Base-by-base conservation (phyloP, 768 basidiomycete species). In the Termitomyces sp. region DNA sequence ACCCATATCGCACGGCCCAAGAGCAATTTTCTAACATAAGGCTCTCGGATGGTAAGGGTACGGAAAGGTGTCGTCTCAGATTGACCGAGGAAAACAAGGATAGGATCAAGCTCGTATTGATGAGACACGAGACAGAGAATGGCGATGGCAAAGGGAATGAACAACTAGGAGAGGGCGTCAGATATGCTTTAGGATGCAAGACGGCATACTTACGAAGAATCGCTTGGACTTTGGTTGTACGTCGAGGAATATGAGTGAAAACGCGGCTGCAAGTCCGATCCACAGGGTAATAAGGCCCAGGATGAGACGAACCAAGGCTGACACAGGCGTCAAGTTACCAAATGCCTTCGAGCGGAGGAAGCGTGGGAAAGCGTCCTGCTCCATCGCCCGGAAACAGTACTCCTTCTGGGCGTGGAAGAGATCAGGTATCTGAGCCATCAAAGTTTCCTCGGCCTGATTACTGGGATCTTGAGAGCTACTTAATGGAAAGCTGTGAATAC, bases 291-390 rank as follows among this genome's bases (percentile, higher is more conserved):
- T 76, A 40, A 99, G 76, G 0, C 97, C 97, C 3, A 84, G 74
- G 57, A 95, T 83, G 58, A 99, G 85, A 58, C 96, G 81, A 18
- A 95, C 87, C 55, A 97, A 82, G 0, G 92, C 87, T 23, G 91
- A 91, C 64, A 97, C 81, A 18, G 95, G 94, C 2, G 97, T 98
- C 55, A 99, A 76, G 72, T 98, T 99, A 32, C 94, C 93, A 69
- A 98, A 98, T n/a, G 95, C 95, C 75, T 98, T 99, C 2, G 93
- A 88, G 60, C 97, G 83, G 50, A 99, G 78, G 81, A 99, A 98
- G 5, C 96, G 83, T 46, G 92, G 93, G 76, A 92, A 94, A 18
- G 92, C 93, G 64, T 94, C 92, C 73, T 95, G 93, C 68, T 97
- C 95, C 88, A 98, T 94, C 0, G 93, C 92, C 49, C 91, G 84